Conservation (phyloP, 257 asterid genomes). For the Petunia axillaris region DNA sequence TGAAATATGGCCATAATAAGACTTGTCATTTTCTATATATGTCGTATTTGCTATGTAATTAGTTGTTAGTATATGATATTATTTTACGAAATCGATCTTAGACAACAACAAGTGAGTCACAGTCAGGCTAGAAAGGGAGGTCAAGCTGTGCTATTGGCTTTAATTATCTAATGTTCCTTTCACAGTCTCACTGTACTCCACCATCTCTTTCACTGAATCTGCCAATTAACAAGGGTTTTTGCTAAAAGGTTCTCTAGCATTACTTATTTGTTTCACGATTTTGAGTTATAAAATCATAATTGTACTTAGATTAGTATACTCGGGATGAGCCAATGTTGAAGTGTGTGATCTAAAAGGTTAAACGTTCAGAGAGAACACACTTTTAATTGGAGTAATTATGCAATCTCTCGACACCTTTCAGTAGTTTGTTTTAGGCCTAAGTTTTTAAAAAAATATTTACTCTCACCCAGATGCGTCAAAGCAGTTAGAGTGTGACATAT, state of each 20-base stretch:
- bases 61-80: too few species aligned
- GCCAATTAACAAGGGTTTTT: neutral
- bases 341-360: too few species aligned
- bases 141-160: too few species aligned
- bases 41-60: too few species aligned
- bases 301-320: neutral
- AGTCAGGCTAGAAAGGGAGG: too few species aligned
- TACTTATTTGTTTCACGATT: neutral
- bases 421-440: neutral
- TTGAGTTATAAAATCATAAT: neutral
- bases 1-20: constrained; percentile 1
- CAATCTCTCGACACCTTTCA: neutral
- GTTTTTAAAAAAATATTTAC: neutral
- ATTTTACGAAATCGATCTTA: too few species aligned
- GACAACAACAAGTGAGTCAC: too few species aligned
- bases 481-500: neutral
- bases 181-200: too few species aligned
- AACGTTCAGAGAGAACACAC: too few species aligned
- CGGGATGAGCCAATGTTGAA: too few species aligned
- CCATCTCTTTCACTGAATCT: too few species aligned
- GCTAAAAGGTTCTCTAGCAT: neutral
- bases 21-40: neutral
- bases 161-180: too few species aligned
- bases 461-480: neutral
- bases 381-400: neutral